These are phyloP conservation scores for Debaryomyces singareniensis DNA, from an alignment of 1,139 yeast genomes.

Conservation along the genomic window DNA sequence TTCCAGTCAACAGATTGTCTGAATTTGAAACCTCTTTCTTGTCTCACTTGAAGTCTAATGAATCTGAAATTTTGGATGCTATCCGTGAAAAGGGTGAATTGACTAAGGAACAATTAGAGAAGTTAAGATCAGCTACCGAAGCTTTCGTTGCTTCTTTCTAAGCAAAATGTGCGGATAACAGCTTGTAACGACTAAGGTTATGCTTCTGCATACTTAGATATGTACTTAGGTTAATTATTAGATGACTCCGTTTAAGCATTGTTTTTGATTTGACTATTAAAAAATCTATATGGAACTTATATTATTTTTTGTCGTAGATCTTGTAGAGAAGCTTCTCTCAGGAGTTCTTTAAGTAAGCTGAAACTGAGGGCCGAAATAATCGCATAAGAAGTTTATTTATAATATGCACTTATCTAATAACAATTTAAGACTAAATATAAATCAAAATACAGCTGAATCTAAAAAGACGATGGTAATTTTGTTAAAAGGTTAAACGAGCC, in stretches of 20 bases:
- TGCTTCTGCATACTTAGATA: not conserved
- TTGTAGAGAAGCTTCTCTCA: too few relatives aligned
- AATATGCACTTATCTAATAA: too few relatives aligned
- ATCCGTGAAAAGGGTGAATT: slow-evolving; percentile 89
- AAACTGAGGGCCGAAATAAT: too few relatives aligned
- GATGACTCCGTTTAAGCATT: slow-evolving; percentile 1
- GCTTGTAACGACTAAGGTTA: slow-evolving; percentile 1
- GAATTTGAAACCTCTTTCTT: slow-evolving; percentile 92
- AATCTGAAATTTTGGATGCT: slow-evolving; percentile 73
- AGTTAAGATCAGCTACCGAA: slow-evolving; percentile 88
- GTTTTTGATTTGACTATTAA: slow-evolving; percentile 1
- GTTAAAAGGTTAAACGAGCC: slow-evolving; percentile 86
- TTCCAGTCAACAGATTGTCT: slow-evolving; percentile 81
- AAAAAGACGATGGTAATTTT: not conserved
- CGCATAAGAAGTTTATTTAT: too few relatives aligned
- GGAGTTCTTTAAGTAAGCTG: too few relatives aligned
- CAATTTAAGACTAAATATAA: too few relatives aligned
- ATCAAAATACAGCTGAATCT: not conserved
- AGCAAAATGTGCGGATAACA: not conserved
- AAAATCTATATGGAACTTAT: not conserved
- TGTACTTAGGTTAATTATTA: not conserved
- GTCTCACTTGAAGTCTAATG: slow-evolving; percentile 86
- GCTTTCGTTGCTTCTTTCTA: slow-evolving; percentile 81
- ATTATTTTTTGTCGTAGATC: too few relatives aligned
- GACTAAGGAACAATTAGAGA: slow-evolving; percentile 78